phyloP scores from a whole-genome alignment of 2,329 filamentous ascomycete genomes.

The Massarina eburnea region DNA sequence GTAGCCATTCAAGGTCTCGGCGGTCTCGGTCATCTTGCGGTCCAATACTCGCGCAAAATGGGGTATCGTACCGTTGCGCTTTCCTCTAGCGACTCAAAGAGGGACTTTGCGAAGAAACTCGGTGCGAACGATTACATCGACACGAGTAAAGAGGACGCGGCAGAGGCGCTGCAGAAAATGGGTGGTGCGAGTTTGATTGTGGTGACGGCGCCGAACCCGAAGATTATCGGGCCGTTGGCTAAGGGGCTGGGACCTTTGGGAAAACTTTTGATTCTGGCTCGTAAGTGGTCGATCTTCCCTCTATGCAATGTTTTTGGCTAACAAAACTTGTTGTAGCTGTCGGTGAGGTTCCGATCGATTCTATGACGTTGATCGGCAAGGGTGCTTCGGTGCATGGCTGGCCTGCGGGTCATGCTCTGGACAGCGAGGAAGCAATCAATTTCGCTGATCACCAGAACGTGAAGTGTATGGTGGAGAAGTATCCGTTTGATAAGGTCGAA shows the following conservation, averaged over 20 bases:
- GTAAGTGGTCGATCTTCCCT: conserved; percentile 18
- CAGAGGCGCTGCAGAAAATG: conserved; percentile 54
- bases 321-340: conserved; percentile 33
- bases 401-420: conserved; percentile 56
- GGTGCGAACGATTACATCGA: conserved; percentile 62
- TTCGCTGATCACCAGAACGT: conserved; percentile 52
- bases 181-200: conserved; percentile 66
- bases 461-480: conserved; percentile 57
- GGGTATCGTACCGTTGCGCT: conserved; percentile 56
- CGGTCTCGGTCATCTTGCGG: conserved; percentile 55
- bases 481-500: conserved; percentile 53
- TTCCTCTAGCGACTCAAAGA: conserved; percentile 54
- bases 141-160: conserved; percentile 54
- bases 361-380: conserved; percentile 48
- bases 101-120: conserved; percentile 55
- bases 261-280: conserved; percentile 62
- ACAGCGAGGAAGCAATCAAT: conserved; percentile 55
- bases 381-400: conserved; percentile 54
- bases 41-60: conserved; percentile 57
- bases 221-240: conserved; percentile 57
- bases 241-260: conserved; percentile 57
- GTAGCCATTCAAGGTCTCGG: conserved; percentile 58
- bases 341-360: conserved; percentile 49
- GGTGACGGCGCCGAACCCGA: conserved; percentile 63
- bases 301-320: neutral